Percentiles rank a stretch among this genome's conserved stretches.
These are phyloP conservation scores for Dendrothele bispora DNA, from an alignment of 768 basidiomycete species.

Conservation along the genomic window DNA sequence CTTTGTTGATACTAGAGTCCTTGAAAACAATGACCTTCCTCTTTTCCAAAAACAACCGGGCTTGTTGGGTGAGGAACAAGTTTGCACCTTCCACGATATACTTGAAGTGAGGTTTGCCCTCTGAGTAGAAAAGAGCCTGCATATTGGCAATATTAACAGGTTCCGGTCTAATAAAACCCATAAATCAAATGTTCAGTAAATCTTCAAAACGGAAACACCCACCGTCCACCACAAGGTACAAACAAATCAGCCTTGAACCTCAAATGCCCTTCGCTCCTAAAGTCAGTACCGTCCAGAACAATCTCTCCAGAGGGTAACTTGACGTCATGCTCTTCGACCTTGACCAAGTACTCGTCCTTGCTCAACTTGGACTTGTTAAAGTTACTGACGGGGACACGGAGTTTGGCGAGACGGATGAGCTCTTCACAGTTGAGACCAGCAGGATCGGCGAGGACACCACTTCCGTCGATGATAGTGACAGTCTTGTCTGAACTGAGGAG, in stretches of 20 bases:
- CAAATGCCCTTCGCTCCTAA: constrained; percentile 92
- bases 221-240: constrained; percentile 94
- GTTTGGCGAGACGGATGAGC: constrained; percentile 85
- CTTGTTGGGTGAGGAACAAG: constrained; percentile 94
- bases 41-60: constrained; percentile 90
- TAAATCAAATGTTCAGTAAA: not conserved
- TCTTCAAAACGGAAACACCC: constrained; percentile 18
- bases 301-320: constrained; percentile 91
- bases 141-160: constrained; percentile 98
- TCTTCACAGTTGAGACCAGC: constrained; percentile 86
- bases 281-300: constrained; percentile 91
- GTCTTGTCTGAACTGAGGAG: constrained; percentile 94
- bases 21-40: constrained; percentile 92
- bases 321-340: constrained; percentile 91
- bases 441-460: constrained; percentile 91
- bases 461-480: constrained; percentile 90
- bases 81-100: constrained; percentile 96
- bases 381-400: constrained; percentile 74
- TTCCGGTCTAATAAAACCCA: constrained; percentile 58
- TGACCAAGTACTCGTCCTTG: constrained; percentile 91
- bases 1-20: constrained; percentile 94
- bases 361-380: constrained; percentile 85
- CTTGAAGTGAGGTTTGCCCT: constrained; percentile 97
- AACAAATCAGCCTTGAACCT: constrained; percentile 96
- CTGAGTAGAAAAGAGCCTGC: constrained; percentile 78